Evolutionary conservation across 371 early-diverging fungal species (phyloP).

Genomic region (Mortierella sp.): DNA sequence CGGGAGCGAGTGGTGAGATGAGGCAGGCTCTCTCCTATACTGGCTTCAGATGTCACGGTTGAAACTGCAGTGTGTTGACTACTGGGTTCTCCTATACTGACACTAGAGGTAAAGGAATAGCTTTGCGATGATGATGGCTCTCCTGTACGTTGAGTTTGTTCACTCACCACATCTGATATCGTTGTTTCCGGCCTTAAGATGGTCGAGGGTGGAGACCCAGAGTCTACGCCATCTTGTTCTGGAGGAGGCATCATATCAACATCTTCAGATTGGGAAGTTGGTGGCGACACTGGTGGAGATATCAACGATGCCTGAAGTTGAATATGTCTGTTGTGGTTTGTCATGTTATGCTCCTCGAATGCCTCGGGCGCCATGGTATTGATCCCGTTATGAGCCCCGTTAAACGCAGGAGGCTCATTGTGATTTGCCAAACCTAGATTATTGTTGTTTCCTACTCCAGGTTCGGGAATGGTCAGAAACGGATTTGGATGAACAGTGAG

Average conservation of each 20-base stretch:
- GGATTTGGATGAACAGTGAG: slow-evolving; percentile 51
- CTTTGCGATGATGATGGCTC: slow-evolving; percentile 7
- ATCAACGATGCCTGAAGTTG: neutral
- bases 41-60: neutral
- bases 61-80: neutral
- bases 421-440: neutral
- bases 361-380: neutral
- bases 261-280: slow-evolving; percentile 4
- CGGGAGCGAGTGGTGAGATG: slow-evolving; percentile 23
- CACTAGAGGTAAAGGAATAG: neutral
- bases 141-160: neutral
- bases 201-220: neutral
- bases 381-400: neutral
- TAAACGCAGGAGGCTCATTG: neutral
- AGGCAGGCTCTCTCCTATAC: slow-evolving; percentile 5
- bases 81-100: neutral
- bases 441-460: neutral
- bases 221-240: neutral
- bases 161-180: neutral
- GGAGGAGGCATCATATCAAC: slow-evolving; percentile 13
- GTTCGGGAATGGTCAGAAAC: slow-evolving; percentile 17
- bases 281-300: slow-evolving; percentile 1
- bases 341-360: neutral
- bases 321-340: neutral
- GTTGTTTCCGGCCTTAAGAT: too few species aligned